Conservation (phyloP, 148 eudicot species). For the Talinum fruticosum region DNA sequence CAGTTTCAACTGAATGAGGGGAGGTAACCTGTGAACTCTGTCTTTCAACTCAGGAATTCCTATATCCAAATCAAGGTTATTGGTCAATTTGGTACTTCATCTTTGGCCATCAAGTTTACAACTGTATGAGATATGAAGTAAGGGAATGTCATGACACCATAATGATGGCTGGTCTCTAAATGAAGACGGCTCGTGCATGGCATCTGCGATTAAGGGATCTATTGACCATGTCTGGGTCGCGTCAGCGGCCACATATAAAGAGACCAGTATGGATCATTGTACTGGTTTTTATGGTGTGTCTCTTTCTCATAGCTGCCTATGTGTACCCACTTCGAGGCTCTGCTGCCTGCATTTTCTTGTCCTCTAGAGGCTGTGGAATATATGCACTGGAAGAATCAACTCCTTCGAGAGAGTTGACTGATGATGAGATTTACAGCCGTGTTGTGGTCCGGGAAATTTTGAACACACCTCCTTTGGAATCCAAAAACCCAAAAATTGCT, state of each 20-base stretch:
- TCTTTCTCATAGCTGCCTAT: slow-evolving; percentile 49
- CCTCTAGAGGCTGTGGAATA: slow-evolving; percentile 41
- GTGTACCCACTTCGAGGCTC: slow-evolving; percentile 38
- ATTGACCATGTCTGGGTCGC: slow-evolving; percentile 43
- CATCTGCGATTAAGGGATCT: slow-evolving; percentile 38
- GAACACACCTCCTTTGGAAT: slow-evolving; percentile 36
- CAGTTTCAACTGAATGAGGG: neutral
- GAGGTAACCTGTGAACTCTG: slow-evolving; percentile 9
- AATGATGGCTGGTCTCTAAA: slow-evolving; percentile 37
- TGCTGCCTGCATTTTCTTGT: slow-evolving; percentile 48
- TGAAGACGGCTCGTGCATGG: slow-evolving; percentile 60
- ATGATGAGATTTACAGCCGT: slow-evolving; percentile 71
- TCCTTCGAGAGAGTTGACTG: slow-evolving; percentile 51
- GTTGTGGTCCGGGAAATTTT: slow-evolving; percentile 70
- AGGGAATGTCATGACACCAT: slow-evolving; percentile 12
- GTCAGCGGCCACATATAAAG: slow-evolving; percentile 52
- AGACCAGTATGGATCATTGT: slow-evolving; percentile 55
- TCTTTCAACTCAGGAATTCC: slow-evolving; percentile 14
- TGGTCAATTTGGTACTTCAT: slow-evolving; percentile 3
- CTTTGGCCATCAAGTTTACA: slow-evolving; percentile 8
- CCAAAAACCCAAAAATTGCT: slow-evolving; percentile 63
- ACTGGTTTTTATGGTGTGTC: slow-evolving; percentile 47
- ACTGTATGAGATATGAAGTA: slow-evolving; percentile 15
- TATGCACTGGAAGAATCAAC: slow-evolving; percentile 30
- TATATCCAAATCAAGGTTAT: neutral